Evolutionary conservation across 2,329 filamentous ascomycete species (phyloP), one percentile per base, ranked within the genome.

Genomic region (Coniochaeta prunicola): DNA sequence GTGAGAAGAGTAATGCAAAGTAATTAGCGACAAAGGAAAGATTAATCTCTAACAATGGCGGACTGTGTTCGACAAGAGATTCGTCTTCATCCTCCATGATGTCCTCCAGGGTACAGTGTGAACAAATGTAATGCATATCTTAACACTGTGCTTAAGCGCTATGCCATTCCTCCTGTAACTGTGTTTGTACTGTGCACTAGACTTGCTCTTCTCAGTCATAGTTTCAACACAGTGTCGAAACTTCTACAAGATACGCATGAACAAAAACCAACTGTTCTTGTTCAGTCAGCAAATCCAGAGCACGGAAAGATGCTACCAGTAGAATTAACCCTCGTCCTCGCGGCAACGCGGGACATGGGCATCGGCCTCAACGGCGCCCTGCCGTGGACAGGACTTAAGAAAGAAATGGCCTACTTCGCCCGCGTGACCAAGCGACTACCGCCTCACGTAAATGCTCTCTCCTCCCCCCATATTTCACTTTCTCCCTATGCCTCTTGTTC

Each of bases 371-470:
- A 81, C 60, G 91, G 91, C 61, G 82, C 80, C 3, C 84, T 99
- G 58, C 94, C 94, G 4, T 99, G 94, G 94, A 90, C 88, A 0
- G 88, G 89, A 48, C 82, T 97, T 34, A 90, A 87, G 73, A 87
- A 89, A 63, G 94, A 99, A 75, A 96, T 99, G 91, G 86, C 86
- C 40, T 97, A 96, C 73, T 99, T 99, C 72, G 89, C 91, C 19
- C 87, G 92, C 60, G 88, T 96, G 42, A 97, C 93, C 3, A 91
- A 90, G 66, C 84, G 87, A 17, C 70, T 84, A 0, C 77, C 80
- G 26, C 64, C 71, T 38, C 69, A 72, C 67, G 53, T 50, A 56
- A 38, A 13, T 34, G 4, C 33, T 53, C 33, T 33, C 21, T 38
- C 10, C 28, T 6, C 48, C 36, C 12, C 4, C 26, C 38, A 13